Conservation (phyloP, 2,329 filamentous ascomycete genomes). For the Pyrenophora teres region DNA sequence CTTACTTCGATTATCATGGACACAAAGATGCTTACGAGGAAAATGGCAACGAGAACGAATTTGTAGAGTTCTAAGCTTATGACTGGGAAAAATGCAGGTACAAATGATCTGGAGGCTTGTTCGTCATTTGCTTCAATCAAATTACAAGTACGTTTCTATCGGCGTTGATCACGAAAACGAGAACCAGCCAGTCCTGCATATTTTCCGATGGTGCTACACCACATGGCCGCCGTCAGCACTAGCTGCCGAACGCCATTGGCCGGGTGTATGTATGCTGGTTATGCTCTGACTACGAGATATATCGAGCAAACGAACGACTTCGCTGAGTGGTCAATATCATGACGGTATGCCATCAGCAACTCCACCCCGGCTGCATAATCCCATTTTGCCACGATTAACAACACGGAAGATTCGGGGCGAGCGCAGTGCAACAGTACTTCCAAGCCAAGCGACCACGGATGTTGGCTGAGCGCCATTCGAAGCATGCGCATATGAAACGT, state of each 20-base stretch:
- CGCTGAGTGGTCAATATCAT: not conserved
- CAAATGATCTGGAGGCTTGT: not conserved
- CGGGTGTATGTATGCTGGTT: slow-evolving; percentile 1
- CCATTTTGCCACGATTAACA: not conserved
- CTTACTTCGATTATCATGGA: slow-evolving; percentile 42
- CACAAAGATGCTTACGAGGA: slow-evolving; percentile 41
- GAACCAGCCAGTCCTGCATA: slow-evolving; percentile 1
- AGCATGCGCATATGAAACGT: slow-evolving; percentile 14
- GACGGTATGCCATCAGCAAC: not conserved
- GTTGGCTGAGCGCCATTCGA: slow-evolving; percentile 1
- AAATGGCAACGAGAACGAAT: slow-evolving; percentile 18
- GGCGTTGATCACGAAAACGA: not conserved
- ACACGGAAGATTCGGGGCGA: not conserved
- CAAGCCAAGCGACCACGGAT: not conserved
- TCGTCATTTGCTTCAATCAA: slow-evolving; percentile 2
- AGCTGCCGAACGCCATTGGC: slow-evolving; percentile 1
- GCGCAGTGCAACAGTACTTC: slow-evolving; percentile 11
- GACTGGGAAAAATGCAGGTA: not conserved
- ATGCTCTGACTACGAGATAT: slow-evolving; percentile 11
- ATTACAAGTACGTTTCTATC: not conserved
- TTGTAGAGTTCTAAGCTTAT: slow-evolving; percentile 22
- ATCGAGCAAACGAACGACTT: not conserved
- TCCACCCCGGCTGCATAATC: not conserved
- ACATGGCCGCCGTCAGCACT: slow-evolving; percentile 5
- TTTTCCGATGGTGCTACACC: slow-evolving; percentile 13